Evolutionary conservation across 1,139 yeast genomes (phyloP), one percentile per base, ranked within the genome.

Genomic region (Pichia sp.): DNA sequence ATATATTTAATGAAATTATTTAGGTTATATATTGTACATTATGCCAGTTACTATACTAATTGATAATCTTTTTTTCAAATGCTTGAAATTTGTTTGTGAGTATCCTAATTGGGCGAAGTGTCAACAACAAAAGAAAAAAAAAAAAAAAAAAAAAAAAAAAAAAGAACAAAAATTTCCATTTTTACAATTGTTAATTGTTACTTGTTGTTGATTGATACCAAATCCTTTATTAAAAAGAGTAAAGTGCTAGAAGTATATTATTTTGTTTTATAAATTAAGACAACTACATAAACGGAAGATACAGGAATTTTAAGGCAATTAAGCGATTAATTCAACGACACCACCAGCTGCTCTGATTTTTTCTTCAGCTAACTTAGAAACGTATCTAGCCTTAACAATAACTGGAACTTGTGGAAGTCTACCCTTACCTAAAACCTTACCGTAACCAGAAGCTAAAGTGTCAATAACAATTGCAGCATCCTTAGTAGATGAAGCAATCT

Each of bases 281-380:
- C 25, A 31, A 38, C 26, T 38, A 23, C 26, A 40, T 29, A 39
- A 31, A 30, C n/a, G n/a, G n/a, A n/a, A n/a, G n/a, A n/a, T n/a
- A n/a, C n/a, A n/a, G n/a, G n/a, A n/a, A n/a, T n/a, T n/a, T 29
- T n/a, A n/a, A n/a, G 35, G 22, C n/a, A 33, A 62, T 85, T 87
- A 92, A 76, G 98, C 98, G 74, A 92, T 76, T 73, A 92, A 87
- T 81, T 92, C 98, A 73, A 92, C 95, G 70, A 85, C 98, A 85
- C 99, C 99, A 80, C 99, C 99, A 70, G 84, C 99, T 71, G 95
- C 97, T 83, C 86, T 87, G 81, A 94, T 94, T 83, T 92, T 94
- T 80, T 92, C 90, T 83, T 94, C 99, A 71, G 99, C 99, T 71
- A 89, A 83, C 79, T 89, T 85, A 66, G 97, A 89, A 66, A 94